Percentiles rank a stretch among this genome's conserved stretches.
These are phyloP conservation scores for Pseudocercospora vitis DNA, from an alignment of 2,329 filamentous ascomycete species.

Conservation along the genomic window DNA sequence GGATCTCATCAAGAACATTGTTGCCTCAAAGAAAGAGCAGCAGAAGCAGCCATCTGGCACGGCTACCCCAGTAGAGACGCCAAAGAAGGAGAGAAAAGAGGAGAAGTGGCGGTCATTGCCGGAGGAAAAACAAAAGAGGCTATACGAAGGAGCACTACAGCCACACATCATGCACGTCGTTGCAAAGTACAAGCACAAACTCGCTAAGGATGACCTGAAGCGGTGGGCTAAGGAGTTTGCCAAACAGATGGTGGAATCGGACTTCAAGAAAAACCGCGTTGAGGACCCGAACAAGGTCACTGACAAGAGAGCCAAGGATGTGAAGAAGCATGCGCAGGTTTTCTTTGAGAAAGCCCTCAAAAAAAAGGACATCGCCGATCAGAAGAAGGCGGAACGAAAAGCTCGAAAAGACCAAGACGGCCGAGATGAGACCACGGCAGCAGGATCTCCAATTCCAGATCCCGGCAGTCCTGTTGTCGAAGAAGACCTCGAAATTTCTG, in stretches of 20 bases:
- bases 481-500: constrained; percentile 30
- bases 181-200: constrained; percentile 81
- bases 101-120: constrained; percentile 71
- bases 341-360: constrained; percentile 83
- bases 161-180: constrained; percentile 82
- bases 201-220: constrained; percentile 76
- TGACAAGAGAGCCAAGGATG: constrained; percentile 75
- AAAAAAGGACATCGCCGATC: constrained; percentile 70
- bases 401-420: constrained; percentile 29
- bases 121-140: constrained; percentile 86
- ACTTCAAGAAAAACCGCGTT: constrained; percentile 88
- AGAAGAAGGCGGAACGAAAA: constrained; percentile 58
- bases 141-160: constrained; percentile 88
- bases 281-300: constrained; percentile 74
- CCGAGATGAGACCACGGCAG: constrained; percentile 29
- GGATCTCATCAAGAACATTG: constrained; percentile 67
- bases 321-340: constrained; percentile 79
- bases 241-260: constrained; percentile 87
- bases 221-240: constrained; percentile 63
- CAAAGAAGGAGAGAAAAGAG: constrained; percentile 56
- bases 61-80: constrained; percentile 64
- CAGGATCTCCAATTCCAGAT: constrained; percentile 31
- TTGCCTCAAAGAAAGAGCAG: constrained; percentile 64
- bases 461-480: constrained; percentile 24
- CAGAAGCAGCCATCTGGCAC: constrained; percentile 57